phyloP scores from a whole-genome alignment of 257 asterid genomes.

The Solanum dulcamara region DNA sequence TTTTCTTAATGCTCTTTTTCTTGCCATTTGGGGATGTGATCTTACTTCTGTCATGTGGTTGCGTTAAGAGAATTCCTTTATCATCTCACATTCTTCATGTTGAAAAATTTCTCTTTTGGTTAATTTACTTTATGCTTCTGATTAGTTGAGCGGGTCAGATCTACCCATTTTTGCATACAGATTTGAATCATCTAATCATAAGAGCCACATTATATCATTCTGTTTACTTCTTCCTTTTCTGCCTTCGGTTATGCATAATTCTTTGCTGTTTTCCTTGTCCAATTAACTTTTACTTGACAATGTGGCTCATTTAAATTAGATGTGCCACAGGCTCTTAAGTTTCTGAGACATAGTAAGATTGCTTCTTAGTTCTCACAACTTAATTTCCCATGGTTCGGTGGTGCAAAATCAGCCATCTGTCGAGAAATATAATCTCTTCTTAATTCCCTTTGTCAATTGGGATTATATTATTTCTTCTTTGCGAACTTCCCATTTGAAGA shows the following conservation, averaged over 20 bases:
- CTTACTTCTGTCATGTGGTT: neutral
- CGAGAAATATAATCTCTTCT: neutral
- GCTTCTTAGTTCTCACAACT: neutral
- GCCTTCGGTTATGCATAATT: neutral
- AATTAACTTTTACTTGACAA: neutral
- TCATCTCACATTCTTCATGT: neutral
- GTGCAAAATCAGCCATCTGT: neutral
- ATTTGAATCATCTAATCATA: neutral
- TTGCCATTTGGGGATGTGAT: neutral
- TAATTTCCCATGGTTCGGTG: neutral
- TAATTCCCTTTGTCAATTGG: neutral
- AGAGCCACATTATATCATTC: neutral
- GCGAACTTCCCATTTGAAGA: neutral
- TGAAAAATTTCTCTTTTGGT: neutral
- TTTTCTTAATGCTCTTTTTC: constrained; percentile 1
- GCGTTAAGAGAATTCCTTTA: neutral
- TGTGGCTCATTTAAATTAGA: neutral
- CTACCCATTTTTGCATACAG: neutral
- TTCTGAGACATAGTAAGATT: neutral
- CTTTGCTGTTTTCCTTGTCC: neutral
- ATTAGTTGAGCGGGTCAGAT: neutral
- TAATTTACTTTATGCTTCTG: neutral
- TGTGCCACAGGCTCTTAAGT: neutral
- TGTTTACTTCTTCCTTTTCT: neutral
- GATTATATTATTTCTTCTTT: neutral